Evolutionary conservation across 345 rosid genomes (phyloP), one percentile per base, ranked within the genome.

Genomic region (Cochlearia excelsa): DNA sequence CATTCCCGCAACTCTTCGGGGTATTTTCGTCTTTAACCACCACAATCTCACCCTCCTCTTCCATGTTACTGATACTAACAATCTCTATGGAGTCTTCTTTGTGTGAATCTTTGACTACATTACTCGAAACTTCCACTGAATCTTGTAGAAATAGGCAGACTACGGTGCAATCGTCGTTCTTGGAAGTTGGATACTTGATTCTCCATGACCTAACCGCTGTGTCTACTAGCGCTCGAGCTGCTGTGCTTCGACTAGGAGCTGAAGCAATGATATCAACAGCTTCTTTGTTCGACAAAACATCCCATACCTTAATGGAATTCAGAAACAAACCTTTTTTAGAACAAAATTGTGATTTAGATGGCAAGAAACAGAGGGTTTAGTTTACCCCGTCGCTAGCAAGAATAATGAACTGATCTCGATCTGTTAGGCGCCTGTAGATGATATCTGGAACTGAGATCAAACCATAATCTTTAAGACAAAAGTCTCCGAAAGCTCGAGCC

Each of bases 401-500:
- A 74, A 92, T 82, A 50, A 92, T 64, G 74, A 92, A 92, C 46
- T 84, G 81, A 39, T 92, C 98, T 78, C 62, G 75, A 51, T 86
- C 82, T 2, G 79, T 79, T 33, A 92, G 82, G 61, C 53, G 77
- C 3, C 76, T 90, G 56, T 88, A 81, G 66, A 61, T 81, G 55
- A 92, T 67, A 75, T 92, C 98, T 8, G 98, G 98, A 6, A 80
- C 81, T 0, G 98, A 88, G 67, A 88, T 92, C 67, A 92, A 69
- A 53, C 98, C 98, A 67, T 86, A 92, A 75, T 92, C 96, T 72
- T 92, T 92, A n/a, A 92, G 83, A 76, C 98, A 92, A 71, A 92
- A 92, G 73, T 92, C 98, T 8, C 98, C 98, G 75, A 92, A 88
- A 67, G 98, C 98, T 80, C 98, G 82, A 54, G 98, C 95, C 98